These are phyloP conservation scores for Avena eriantha DNA, from an alignment of 176 grass and related monocot genomes.

Conservation along the genomic window DNA sequence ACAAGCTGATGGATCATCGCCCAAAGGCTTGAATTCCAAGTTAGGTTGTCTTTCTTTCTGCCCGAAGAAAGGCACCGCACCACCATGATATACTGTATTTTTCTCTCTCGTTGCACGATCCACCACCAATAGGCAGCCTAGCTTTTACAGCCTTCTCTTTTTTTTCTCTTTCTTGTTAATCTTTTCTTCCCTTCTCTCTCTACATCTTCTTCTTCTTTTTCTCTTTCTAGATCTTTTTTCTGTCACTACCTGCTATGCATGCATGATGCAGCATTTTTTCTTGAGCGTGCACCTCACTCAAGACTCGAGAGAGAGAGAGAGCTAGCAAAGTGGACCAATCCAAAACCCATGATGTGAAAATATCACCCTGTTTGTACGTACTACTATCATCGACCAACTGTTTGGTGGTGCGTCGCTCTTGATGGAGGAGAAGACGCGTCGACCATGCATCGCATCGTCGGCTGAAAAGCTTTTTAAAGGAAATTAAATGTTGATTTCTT, in stretches of 20 bases:
- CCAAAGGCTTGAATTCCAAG: constrained; percentile 43
- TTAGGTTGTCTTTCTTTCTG: constrained; percentile 16
- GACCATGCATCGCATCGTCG: background rate
- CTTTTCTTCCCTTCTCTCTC: background rate
- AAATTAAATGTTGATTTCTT: background rate
- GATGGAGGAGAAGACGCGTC: background rate
- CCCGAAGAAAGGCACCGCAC: constrained; percentile 10
- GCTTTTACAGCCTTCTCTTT: background rate
- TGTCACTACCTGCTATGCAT: background rate
- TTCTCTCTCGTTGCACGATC: background rate
- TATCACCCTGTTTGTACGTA: background rate
- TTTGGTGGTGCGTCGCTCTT: constrained; percentile 50
- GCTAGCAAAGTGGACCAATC: background rate
- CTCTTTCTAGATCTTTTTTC: background rate
- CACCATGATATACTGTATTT: background rate
- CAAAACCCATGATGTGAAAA: constrained; percentile 25
- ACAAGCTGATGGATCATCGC: background rate
- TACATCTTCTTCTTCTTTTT: background rate
- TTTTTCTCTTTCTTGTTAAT: no score
- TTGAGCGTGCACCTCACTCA: constrained; percentile 4
- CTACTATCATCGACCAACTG: constrained; percentile 5
- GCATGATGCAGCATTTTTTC: background rate
- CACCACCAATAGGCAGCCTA: background rate
- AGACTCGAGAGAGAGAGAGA: background rate
- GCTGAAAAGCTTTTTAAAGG: background rate